Conservation (phyloP, 73 alveolate genomes). For the Tetrahymena thermophila region DNA sequence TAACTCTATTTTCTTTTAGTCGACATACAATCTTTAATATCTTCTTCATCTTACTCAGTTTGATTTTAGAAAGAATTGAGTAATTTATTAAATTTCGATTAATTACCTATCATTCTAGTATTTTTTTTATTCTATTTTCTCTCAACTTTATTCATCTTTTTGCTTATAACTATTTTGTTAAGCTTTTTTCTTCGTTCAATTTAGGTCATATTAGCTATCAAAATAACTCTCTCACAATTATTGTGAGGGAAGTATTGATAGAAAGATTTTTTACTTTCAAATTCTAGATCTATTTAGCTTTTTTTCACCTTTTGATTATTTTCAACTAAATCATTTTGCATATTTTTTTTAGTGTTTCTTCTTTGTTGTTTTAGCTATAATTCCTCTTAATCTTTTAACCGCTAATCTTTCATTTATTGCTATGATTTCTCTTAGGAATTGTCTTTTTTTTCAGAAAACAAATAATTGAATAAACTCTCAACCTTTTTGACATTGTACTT, state of each 20-base stretch:
- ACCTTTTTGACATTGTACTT: neutral
- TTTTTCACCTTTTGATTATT: neutral
- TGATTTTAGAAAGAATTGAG: neutral
- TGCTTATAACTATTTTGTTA: neutral
- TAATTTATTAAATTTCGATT: neutral
- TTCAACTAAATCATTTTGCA: neutral
- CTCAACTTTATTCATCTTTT: neutral
- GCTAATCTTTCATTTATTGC: neutral
- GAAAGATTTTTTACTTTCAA: neutral
- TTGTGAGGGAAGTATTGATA: neutral
- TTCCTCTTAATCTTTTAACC: neutral
- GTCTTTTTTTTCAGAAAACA: neutral
- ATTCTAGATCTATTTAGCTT: neutral
- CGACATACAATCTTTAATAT: neutral
- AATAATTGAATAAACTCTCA: neutral
- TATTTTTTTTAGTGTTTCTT: neutral
- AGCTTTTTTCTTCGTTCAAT: neutral
- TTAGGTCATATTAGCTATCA: neutral
- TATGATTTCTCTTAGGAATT: neutral
- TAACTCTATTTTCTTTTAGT: neutral
- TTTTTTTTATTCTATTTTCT: neutral
- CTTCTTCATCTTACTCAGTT: neutral
- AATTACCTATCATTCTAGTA: neutral
- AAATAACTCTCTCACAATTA: neutral
- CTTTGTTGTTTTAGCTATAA: neutral